Evolutionary conservation across 2,329 filamentous ascomycete species (phyloP).

Genomic region (Moelleriella libera): DNA sequence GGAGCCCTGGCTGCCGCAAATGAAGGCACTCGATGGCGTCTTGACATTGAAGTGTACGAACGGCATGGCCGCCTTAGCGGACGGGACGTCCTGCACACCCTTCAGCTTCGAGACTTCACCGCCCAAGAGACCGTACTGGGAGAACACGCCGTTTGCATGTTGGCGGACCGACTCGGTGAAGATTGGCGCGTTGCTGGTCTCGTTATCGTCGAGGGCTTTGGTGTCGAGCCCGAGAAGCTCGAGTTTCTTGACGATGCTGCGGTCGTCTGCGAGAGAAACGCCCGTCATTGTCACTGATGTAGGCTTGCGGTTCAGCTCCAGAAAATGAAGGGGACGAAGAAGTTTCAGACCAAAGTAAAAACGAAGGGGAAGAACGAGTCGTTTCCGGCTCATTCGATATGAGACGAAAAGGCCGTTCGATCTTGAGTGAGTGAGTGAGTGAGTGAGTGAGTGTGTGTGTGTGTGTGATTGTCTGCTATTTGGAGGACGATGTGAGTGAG

Average conservation of each 20-base stretch:
- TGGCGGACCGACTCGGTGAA: constrained; percentile 7
- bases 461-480: too few species aligned
- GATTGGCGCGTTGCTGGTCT: constrained; percentile 6
- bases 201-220: constrained; percentile 2
- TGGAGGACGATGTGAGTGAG: too few species aligned
- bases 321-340: neutral
- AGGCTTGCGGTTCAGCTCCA: neutral
- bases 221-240: neutral
- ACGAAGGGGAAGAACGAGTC: too few species aligned
- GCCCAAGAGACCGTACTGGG: constrained; percentile 10
- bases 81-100: too few species aligned
- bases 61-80: neutral
- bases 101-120: constrained; percentile 3
- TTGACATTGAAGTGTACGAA: constrained; percentile 31
- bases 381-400: too few species aligned
- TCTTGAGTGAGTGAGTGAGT: too few species aligned
- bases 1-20: constrained; percentile 50
- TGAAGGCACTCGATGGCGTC: constrained; percentile 43
- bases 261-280: neutral
- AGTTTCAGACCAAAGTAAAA: too few species aligned
- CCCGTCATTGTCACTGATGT: neutral
- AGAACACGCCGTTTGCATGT: constrained; percentile 1
- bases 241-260: neutral
- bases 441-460: too few species aligned
- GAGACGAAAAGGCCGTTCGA: too few species aligned